Conservation (phyloP, 2,329 filamentous ascomycete genomes). For the Colletotrichum musicola region DNA sequence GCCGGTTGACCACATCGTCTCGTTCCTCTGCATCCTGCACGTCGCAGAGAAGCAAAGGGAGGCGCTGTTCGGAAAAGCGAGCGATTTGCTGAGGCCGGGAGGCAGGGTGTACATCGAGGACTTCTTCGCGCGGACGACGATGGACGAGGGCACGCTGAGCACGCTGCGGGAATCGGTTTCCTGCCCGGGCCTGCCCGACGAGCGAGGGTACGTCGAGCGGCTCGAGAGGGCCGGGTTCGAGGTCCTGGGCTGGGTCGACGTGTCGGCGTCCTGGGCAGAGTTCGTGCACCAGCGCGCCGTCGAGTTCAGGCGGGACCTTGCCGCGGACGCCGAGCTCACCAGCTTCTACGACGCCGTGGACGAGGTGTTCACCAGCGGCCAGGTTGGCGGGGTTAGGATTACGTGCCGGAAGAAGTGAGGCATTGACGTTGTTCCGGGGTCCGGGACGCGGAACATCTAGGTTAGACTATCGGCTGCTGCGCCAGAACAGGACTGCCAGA, state of each 20-base stretch:
- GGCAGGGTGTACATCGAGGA: conserved; percentile 42
- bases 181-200: conserved; percentile 38
- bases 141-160: conserved; percentile 13
- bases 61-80: conserved; percentile 37
- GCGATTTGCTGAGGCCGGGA: conserved; percentile 24
- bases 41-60: conserved; percentile 35
- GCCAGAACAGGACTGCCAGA: background rate
- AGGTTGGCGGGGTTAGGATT: conserved; percentile 38
- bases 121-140: conserved; percentile 36
- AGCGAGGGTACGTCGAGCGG: conserved; percentile 31
- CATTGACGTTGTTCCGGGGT: background rate
- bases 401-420: conserved; percentile 27
- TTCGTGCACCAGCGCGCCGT: conserved; percentile 39
- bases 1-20: conserved; percentile 41
- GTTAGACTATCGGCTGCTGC: background rate
- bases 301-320: conserved; percentile 27
- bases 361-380: conserved; percentile 33
- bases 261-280: conserved; percentile 38
- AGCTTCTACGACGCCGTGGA: conserved; percentile 40
- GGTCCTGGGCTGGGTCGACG: conserved; percentile 36
- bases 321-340: conserved; percentile 26
- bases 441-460: background rate
- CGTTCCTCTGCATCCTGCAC: conserved; percentile 42
- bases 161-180: conserved; percentile 38
- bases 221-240: conserved; percentile 40